Conservation (phyloP, 768 basidiomycete genomes). For the Suillus clintonianus region DNA sequence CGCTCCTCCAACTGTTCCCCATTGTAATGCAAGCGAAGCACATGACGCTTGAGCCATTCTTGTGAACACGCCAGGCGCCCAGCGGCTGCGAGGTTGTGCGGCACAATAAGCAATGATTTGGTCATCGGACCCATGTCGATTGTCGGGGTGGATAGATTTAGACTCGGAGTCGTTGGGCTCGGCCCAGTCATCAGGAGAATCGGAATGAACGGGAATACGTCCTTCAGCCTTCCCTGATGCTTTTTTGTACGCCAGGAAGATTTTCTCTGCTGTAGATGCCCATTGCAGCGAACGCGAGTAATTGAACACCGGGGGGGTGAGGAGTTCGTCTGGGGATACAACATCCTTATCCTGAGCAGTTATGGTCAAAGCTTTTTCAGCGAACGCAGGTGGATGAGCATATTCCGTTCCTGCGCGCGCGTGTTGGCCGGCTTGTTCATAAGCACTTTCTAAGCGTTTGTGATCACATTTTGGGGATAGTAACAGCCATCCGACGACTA, state of each 20-base stretch:
- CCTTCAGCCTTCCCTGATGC: conserved; percentile 10
- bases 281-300: conserved; percentile 1
- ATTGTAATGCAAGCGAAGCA: conserved; percentile 22
- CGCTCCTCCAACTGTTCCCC: conserved; percentile 26
- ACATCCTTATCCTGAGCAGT: not conserved
- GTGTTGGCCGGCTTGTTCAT: conserved; percentile 24
- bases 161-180: not conserved
- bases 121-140: conserved; percentile 10
- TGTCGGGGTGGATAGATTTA: conserved; percentile 1
- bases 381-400: not conserved
- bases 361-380: not conserved
- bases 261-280: not conserved
- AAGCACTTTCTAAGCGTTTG: conserved; percentile 26
- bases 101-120: not conserved
- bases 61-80: conserved; percentile 16
- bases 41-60: conserved; percentile 23
- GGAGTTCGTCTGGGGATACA: not conserved
- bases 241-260: not conserved
- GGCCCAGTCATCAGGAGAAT: too few species aligned
- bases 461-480: conserved; percentile 36
- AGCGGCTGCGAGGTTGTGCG: conserved; percentile 9
- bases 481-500: conserved; percentile 36
- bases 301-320: conserved; percentile 3
- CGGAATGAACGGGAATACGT: conserved; percentile 9
- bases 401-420: not conserved